phyloP scores from a whole-genome alignment of 2,329 filamentous ascomycete species.

The Graphilbum fragrans region DNA sequence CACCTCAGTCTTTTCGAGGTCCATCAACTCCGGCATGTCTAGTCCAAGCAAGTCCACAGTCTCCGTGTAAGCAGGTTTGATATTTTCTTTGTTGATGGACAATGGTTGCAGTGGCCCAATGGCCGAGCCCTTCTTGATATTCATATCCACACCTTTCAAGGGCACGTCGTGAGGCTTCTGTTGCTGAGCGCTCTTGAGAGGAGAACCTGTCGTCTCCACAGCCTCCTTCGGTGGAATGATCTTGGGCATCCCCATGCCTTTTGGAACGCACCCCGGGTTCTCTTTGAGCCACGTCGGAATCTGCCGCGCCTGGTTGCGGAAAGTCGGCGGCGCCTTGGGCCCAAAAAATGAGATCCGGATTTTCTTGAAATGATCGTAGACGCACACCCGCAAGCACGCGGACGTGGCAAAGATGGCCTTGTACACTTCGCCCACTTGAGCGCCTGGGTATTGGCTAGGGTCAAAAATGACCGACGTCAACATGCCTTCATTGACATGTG shows the following conservation, averaged over 20 bases:
- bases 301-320: slow-evolving; percentile 7
- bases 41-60: slow-evolving; percentile 3
- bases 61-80: neutral
- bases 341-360: slow-evolving; percentile 12
- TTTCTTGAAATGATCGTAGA: slow-evolving; percentile 6
- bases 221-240: neutral
- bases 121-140: too few relatives aligned
- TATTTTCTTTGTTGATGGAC: neutral
- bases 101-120: too few relatives aligned
- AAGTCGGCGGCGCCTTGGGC: slow-evolving; percentile 9
- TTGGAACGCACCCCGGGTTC: slow-evolving; percentile 5
- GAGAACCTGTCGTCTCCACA: neutral
- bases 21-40: neutral
- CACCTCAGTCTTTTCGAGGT: neutral
- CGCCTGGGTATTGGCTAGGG: slow-evolving; percentile 7
- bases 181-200: neutral
- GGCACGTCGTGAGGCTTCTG: too few relatives aligned
- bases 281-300: slow-evolving; percentile 7
- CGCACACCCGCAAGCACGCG: slow-evolving; percentile 16
- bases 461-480: slow-evolving; percentile 17
- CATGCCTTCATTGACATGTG: slow-evolving; percentile 16
- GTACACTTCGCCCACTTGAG: slow-evolving; percentile 6
- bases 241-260: neutral
- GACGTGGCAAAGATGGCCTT: slow-evolving; percentile 10
- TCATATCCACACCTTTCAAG: too few relatives aligned